Evolutionary conservation across 768 basidiomycete species (phyloP).

Genomic region (Russula lepida): DNA sequence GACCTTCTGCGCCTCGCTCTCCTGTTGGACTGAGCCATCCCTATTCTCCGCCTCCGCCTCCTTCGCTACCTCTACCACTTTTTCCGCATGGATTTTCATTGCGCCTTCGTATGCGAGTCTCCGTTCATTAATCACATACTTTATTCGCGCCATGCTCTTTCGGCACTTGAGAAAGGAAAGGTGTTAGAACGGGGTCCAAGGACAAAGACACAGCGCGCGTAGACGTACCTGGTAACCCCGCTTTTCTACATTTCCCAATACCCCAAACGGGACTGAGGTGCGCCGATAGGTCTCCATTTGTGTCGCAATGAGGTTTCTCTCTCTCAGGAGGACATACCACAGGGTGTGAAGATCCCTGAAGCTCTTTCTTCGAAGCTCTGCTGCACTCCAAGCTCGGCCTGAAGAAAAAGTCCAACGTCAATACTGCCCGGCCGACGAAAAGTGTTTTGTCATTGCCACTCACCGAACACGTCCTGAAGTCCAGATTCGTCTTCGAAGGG

Average conservation of each 20-base stretch:
- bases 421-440: neutral
- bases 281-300: slow-evolving; percentile 74
- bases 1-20: slow-evolving; percentile 3
- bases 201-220: neutral
- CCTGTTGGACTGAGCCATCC: neutral
- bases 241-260: neutral
- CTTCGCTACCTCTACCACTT: slow-evolving; percentile 9
- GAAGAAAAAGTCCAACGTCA: slow-evolving; percentile 8
- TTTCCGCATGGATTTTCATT: slow-evolving; percentile 23
- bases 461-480: slow-evolving; percentile 31
- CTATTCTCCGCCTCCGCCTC: neutral
- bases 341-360: slow-evolving; percentile 91
- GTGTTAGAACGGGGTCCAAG: neutral
- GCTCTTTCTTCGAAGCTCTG: slow-evolving; percentile 81
- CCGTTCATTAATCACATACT: slow-evolving; percentile 85
- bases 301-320: slow-evolving; percentile 84
- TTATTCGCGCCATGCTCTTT: slow-evolving; percentile 96
- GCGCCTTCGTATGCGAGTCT: slow-evolving; percentile 77
- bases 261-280: slow-evolving; percentile 31
- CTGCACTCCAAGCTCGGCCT: slow-evolving; percentile 85
- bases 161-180: slow-evolving; percentile 48
- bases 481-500: slow-evolving; percentile 32
- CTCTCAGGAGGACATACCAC: slow-evolving; percentile 86
- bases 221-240: slow-evolving; percentile 17
- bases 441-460: slow-evolving; percentile 25